phyloP scores from a whole-genome alignment of 179 eudicot species.

The Beta corolliflora region DNA sequence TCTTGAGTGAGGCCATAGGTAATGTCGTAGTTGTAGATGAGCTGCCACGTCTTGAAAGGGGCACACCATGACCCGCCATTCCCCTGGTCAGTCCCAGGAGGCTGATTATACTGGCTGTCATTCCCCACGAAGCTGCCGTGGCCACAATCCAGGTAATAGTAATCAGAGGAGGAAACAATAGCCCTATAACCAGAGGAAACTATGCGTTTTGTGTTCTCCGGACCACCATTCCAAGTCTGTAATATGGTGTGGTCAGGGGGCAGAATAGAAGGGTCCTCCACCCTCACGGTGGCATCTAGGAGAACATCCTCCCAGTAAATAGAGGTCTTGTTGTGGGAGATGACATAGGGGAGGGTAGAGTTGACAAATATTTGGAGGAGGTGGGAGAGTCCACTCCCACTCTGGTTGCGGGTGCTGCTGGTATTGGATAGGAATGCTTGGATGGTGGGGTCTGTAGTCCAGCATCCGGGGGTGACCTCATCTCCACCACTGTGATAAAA shows the following conservation, averaged over 20 bases:
- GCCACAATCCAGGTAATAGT: conserved; percentile 89
- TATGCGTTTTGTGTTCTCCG: conserved; percentile 58
- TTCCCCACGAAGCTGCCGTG: conserved; percentile 82
- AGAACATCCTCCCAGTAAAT: conserved; percentile 93
- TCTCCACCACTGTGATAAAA: conserved; percentile 80
- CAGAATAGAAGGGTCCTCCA: conserved; percentile 42
- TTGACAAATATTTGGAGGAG: conserved; percentile 67
- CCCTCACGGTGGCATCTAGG: conserved; percentile 46
- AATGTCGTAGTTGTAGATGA: conserved; percentile 79
- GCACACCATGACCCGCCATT: conserved; percentile 91
- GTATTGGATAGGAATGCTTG: conserved; percentile 42
- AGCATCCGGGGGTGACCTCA: conserved; percentile 75
- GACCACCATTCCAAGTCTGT: conserved; percentile 85
- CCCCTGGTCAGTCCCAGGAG: conserved; percentile 55
- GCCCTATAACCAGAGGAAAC: conserved; percentile 72
- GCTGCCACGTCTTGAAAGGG: conserved; percentile 93
- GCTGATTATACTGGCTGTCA: conserved; percentile 53
- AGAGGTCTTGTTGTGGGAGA: conserved; percentile 56
- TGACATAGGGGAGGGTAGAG: conserved; percentile 59
- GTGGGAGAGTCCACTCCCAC: conserved; percentile 37
- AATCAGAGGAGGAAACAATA: conserved; percentile 78
- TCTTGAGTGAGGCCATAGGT: conserved; percentile 52
- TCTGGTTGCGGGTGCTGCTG: conserved; percentile 30
- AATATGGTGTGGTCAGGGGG: conserved; percentile 61
- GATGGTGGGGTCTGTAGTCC: conserved; percentile 72